Evolutionary conservation across 495 filamentous ascomycete species (phyloP), one percentile per base, ranked within the genome.

Genomic region (Trichoderma asperelloides): DNA sequence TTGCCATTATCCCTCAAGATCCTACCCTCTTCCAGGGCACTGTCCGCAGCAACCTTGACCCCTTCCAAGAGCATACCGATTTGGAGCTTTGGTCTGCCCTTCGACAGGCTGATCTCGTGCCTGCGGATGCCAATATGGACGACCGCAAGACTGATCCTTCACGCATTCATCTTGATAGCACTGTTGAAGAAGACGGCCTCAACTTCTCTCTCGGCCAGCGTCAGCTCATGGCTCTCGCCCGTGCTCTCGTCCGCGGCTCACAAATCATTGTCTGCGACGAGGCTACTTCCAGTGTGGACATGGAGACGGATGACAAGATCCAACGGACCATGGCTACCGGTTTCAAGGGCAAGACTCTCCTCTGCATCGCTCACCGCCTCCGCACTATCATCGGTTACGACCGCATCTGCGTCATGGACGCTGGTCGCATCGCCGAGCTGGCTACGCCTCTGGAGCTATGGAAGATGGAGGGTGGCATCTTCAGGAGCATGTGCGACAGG

Each of bases 191-290:
- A 71, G 94, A 96, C 79, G 94, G 94, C 0, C 79, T 95, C 47
- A 98, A 97, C 77, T 98, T 96, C 80, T 95, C 91, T 1, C 87
- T 97, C n/a, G 94, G 95, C 1, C 94, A 98, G 78, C 87, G 94
- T 3, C 94, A 98, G 72, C 86, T 97, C 16, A 96, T 98, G 90
- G 94, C 95, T 3, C 82, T 98, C 1, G 94, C 94, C 1, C 87
- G 94, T 0, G 94, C 94, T 0, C 85, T 97, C 2, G 93, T 97
- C 0, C 86, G 95, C 39, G 85, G 89, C 37, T 88, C 88, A 0
- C 90, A 90, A 70, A 97, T 97, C 77, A 97, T 97, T 71, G 88
- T 98, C 63, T 96, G 92, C 77, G 94, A 98, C 79, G 95, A 97
- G 77, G 94, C 95, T 0, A 98, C 94, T 0, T 91, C 87, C 4